A percentile compares a stretch with the other conserved stretches of the same genome.
These are phyloP conservation scores for Ailanthus altissimus DNA, from an alignment of 345 rosid genomes.

Conservation along the genomic window DNA sequence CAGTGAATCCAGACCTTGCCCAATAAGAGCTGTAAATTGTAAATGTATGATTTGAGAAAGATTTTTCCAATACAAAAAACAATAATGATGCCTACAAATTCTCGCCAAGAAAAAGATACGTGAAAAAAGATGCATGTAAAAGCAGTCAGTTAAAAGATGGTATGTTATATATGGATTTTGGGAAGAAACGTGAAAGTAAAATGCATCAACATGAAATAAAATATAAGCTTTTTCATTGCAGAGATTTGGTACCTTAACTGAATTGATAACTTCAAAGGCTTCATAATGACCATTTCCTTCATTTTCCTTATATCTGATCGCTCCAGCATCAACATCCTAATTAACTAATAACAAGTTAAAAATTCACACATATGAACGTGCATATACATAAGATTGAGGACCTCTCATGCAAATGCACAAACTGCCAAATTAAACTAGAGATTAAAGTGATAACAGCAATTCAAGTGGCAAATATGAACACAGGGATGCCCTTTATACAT, in stretches of 20 bases:
- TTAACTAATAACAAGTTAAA: slow-evolving; percentile 11
- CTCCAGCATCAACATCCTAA: slow-evolving; percentile 74
- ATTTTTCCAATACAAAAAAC: not conserved
- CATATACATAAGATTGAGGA: slow-evolving; percentile 4
- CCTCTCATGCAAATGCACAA: not conserved
- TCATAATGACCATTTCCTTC: slow-evolving; percentile 44
- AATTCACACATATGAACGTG: not conserved
- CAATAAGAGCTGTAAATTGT: not conserved
- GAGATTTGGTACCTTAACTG: slow-evolving; percentile 54
- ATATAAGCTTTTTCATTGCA: not conserved
- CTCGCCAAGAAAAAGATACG: not conserved
- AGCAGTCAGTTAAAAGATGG: not conserved
- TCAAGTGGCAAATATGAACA: not conserved
- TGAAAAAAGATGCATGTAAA: not conserved
- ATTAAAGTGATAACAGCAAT: not conserved
- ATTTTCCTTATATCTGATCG: slow-evolving; percentile 48
- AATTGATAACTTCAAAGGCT: slow-evolving; percentile 56
- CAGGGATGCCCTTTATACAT: not conserved
- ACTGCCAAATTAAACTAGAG: slow-evolving; percentile 10
- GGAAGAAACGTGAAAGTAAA: not conserved
- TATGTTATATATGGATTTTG: not conserved
- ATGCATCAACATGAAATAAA: slow-evolving; percentile 8
- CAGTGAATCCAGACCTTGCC: not conserved
- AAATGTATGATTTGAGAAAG: slow-evolving; percentile 1
- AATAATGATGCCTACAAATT: not conserved